Evolutionary conservation across 1,139 yeast species (phyloP), one percentile per base, ranked within the genome.

Genomic region (Hansenula sp.): DNA sequence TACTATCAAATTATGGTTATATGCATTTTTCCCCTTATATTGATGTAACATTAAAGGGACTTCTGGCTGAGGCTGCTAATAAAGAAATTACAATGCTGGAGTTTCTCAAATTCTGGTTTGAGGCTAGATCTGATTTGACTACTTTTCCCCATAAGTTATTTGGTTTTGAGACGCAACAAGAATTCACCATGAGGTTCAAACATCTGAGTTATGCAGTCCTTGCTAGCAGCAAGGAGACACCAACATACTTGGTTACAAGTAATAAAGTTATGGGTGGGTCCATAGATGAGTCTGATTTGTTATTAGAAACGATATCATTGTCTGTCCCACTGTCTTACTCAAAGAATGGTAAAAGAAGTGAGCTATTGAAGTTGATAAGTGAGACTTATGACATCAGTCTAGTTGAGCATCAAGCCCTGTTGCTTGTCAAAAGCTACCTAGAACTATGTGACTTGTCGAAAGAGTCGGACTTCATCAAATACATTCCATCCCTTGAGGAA

Each of bases 271-370:
- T 33, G 4, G 35, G 24, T 8, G 29, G 29, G 2, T 8, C 7
- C 3, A 3, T 33, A 12, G 41, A 38, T 14, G 51, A 50, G 16
- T 35, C 38, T 6, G 55, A 62, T 12, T 37, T 73, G 6, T 47
- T 68, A 3, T 44, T 52, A 6, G 66, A 64, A 12, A 55, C 73
- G 24, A 49, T 74, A 24, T 64, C 75, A 1, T 44, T 41, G 18
- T 36, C 50, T 0, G 56, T 77, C 2, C 70, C 82, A 0, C 53
- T 78, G 11, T 64, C 82, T 0, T 77, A 66, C 47, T 55, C 75
- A 0, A 57, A 57, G 13, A 61, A 64, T 21, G 82, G 82, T 0
- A 46, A 61, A 1, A 59, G 73, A 31, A 66, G 66, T 39, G 59
- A 60, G 2, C 55, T 75, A 0, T 68, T 66, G 34, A 61, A 56